Evolutionary conservation across 768 basidiomycete species (phyloP), one percentile per base, ranked within the genome.

Genomic region (Chalciporus chontae): DNA sequence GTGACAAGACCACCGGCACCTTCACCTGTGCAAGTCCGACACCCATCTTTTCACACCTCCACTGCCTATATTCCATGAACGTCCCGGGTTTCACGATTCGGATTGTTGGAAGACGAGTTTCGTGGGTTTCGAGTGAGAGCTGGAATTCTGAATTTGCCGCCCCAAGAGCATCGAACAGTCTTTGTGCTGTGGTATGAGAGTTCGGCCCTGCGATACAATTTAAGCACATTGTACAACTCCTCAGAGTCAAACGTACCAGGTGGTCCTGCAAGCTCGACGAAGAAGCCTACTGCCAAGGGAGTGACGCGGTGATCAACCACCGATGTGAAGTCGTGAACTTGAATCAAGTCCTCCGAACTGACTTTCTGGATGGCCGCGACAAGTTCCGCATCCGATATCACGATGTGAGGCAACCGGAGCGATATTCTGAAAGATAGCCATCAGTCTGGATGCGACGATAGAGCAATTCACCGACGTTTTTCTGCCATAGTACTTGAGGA

Each of bases 21-120:
- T 59, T 62, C 24, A 56, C 26, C 49, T 59, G 60, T 3, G 45
- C 47, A 2, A 51, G 18, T 17, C 53, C 48, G 21, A 43, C 38
- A 15, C 39, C 42, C 42, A 52, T 40, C 10, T 15, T 32, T 29
- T 61, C 48, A 10, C 39, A 47, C 36, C 18, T 51, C 50, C 48
- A 50, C 42, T 15, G 23, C 36, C 53, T 41, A 18, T 48, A 57
- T 27, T 51, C 51, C 43, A 27, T 29, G 26, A 52, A 57, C 11
- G 51, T 53, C 21, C 55, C 55, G 0, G 55, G 48, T 31, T 57
- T 40, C 1, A 55, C 47, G 4, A 55, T 17, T 3, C 57, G 51
- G 27, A 58, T 37, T 21, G 51, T 59, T 0, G 54, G 59, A 14
- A 44, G 5, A 27, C 46, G 40, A 13, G 46, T 41, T 42, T 37